phyloP scores from a whole-genome alignment of 179 eudicot species.

The Beta corolliflora region DNA sequence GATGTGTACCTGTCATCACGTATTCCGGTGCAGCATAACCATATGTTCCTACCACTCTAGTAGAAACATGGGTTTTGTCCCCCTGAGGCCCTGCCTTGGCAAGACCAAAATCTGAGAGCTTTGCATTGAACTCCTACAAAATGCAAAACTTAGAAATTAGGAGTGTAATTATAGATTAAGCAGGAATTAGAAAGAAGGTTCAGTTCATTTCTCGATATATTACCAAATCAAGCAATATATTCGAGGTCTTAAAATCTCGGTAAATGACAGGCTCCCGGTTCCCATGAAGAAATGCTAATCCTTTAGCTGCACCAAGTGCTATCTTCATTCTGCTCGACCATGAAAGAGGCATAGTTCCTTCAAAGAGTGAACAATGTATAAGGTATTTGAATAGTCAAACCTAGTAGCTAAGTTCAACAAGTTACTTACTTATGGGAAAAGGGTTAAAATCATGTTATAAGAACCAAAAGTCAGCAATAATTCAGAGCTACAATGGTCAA shows the following conservation, averaged over 20 bases:
- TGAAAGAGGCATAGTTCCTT: slow-evolving; percentile 53
- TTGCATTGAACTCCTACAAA: slow-evolving; percentile 52
- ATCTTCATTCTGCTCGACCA: slow-evolving; percentile 52
- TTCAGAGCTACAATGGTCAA: slow-evolving; percentile 17
- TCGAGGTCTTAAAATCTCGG: slow-evolving; percentile 51
- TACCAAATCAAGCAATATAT: slow-evolving; percentile 51
- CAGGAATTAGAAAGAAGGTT: neutral
- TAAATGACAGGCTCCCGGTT: slow-evolving; percentile 46
- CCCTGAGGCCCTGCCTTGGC: slow-evolving; percentile 60
- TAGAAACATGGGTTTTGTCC: slow-evolving; percentile 56
- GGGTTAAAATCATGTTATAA: neutral
- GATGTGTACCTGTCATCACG: slow-evolving; percentile 47
- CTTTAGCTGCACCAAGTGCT: slow-evolving; percentile 54
- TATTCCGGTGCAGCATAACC: slow-evolving; percentile 59
- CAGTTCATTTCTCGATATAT: neutral
- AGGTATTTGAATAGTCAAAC: slow-evolving; percentile 19
- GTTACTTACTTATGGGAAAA: neutral
- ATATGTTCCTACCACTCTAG: slow-evolving; percentile 53
- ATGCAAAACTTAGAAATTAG: slow-evolving; percentile 12
- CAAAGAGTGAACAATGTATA: slow-evolving; percentile 2
- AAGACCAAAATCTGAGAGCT: slow-evolving; percentile 56
- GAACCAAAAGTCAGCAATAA: slow-evolving; percentile 13
- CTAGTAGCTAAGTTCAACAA: slow-evolving; percentile 2
- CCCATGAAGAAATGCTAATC: slow-evolving; percentile 52
- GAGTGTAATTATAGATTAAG: neutral